These are phyloP conservation scores for Corynespora cassiicola DNA, from an alignment of 2,329 filamentous ascomycete genomes.

Conservation along the genomic window DNA sequence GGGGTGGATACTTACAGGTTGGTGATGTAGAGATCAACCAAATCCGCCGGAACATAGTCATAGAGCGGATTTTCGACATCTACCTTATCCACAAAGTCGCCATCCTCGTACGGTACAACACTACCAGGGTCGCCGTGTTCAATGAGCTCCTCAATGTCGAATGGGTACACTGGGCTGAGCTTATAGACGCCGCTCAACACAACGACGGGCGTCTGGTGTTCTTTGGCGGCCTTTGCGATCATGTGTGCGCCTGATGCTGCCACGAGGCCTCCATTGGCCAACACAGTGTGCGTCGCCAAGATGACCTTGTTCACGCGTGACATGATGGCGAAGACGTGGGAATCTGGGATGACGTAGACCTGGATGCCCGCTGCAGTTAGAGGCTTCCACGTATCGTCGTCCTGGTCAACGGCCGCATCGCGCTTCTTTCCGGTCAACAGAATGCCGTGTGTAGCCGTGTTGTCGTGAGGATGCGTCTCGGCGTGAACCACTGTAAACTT, in stretches of 20 bases:
- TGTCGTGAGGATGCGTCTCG: conserved; percentile 74
- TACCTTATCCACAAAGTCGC: conserved; percentile 76
- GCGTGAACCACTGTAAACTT: conserved; percentile 91
- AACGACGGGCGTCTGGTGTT: conserved; percentile 83
- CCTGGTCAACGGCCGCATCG: conserved; percentile 54
- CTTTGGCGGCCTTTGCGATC: conserved; percentile 83
- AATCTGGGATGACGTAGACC: conserved; percentile 84
- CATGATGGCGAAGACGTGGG: conserved; percentile 91
- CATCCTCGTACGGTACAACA: conserved; percentile 79
- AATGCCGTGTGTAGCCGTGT: conserved; percentile 67
- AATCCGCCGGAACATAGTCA: conserved; percentile 80
- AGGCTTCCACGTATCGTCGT: conserved; percentile 72
- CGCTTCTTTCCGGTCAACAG: conserved; percentile 62
- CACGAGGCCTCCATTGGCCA: conserved; percentile 86
- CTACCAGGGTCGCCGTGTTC: conserved; percentile 85
- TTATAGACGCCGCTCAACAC: conserved; percentile 93
- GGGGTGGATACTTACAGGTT: conserved; percentile 69
- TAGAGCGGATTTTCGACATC: conserved; percentile 80
- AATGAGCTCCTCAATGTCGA: conserved; percentile 79
- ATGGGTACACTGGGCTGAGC: conserved; percentile 87
- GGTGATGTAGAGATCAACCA: conserved; percentile 83
- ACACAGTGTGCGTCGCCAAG: conserved; percentile 83
- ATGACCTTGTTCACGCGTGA: conserved; percentile 95
- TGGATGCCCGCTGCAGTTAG: conserved; percentile 79
- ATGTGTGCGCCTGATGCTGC: conserved; percentile 83